Conservation (phyloP, 108 stramenopile species). For the Nannochloropsis oceanica region DNA sequence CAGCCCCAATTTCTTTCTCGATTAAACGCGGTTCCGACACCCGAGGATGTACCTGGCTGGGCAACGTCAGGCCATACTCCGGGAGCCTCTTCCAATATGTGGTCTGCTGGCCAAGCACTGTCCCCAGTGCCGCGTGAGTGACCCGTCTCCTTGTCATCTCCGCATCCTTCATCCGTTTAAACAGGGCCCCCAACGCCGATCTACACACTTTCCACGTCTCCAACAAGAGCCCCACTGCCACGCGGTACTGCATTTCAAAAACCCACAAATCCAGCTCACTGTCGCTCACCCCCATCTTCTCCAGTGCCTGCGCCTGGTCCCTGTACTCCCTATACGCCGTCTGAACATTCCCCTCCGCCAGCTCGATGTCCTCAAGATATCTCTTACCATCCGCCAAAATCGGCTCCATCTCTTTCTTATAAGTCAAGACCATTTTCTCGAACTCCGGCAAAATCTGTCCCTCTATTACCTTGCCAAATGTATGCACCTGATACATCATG, state of each 20-base stretch:
- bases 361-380: neutral
- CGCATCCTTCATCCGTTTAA: neutral
- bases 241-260: neutral
- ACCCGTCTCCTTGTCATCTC: neutral
- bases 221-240: neutral
- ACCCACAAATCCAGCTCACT: neutral
- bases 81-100: neutral
- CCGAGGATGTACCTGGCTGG: neutral
- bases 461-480: neutral
- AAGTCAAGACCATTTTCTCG: neutral
- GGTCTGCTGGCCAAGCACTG: neutral
- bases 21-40: neutral
- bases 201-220: neutral
- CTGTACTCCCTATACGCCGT: neutral
- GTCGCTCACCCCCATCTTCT: neutral
- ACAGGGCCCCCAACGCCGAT: neutral
- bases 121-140: neutral
- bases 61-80: neutral
- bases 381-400: neutral
- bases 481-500: neutral
- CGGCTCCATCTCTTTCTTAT: neutral
- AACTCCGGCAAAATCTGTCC: neutral
- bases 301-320: neutral
- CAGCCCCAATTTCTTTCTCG: neutral
- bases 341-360: neutral